A percentile compares a stretch with the other conserved stretches of the same genome.
Conservation (phyloP, 495 filamentous ascomycete genomes). For the Neurospora sp. region DNA sequence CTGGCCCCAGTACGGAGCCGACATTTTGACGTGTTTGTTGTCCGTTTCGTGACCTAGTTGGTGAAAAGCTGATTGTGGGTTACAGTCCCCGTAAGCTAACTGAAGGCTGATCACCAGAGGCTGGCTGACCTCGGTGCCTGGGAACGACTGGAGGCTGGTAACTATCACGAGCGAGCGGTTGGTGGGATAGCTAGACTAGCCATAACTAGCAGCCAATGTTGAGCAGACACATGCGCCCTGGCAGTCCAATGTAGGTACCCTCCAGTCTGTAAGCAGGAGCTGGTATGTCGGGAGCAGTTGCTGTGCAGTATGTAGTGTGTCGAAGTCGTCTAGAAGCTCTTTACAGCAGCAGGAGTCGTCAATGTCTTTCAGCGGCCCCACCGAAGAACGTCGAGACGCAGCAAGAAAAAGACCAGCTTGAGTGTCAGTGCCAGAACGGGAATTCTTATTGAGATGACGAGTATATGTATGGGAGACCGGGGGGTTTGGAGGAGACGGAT, state of each 20-base stretch:
- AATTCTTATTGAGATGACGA: background rate
- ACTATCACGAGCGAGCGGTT: background rate
- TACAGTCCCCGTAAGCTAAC: background rate
- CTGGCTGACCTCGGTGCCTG: background rate
- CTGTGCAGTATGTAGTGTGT: background rate
- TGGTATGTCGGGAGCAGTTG: background rate
- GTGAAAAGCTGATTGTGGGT: background rate
- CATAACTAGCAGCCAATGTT: constrained; percentile 28
- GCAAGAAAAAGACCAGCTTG: background rate
- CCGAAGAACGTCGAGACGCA: background rate
- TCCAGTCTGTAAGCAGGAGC: background rate
- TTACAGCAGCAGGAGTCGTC: background rate
- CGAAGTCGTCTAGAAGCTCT: background rate
- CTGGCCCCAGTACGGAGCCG: constrained; percentile 34
- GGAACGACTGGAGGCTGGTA: constrained; percentile 1
- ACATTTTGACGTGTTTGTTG: constrained; percentile 24
- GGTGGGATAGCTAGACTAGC: background rate
- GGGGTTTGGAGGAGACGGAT: background rate
- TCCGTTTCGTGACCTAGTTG: constrained; percentile 11
- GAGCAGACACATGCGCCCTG: constrained; percentile 35
- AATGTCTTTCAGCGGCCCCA: background rate
- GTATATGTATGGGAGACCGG: background rate
- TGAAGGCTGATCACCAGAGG: background rate
- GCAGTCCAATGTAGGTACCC: constrained; percentile 14
- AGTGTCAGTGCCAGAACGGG: background rate